Conservation (phyloP, 495 filamentous ascomycete species). For the Cudoniella acicularis region DNA sequence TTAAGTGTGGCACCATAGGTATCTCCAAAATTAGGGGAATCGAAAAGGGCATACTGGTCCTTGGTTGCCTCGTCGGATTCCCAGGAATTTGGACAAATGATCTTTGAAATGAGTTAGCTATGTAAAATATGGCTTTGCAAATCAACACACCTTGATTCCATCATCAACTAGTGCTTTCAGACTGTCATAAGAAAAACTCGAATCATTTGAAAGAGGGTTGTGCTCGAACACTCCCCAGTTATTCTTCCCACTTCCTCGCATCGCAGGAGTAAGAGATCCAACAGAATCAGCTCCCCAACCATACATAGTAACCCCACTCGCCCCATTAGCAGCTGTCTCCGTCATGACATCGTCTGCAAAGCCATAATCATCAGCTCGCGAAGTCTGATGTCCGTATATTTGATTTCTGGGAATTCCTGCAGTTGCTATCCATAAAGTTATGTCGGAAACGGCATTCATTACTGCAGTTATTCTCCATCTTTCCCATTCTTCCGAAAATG, state of each 20-base stretch:
- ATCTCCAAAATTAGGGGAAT: not conserved
- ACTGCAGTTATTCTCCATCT: constrained; percentile 4
- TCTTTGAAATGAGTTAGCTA: not conserved
- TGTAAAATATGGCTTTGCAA: not conserved
- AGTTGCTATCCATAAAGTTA: constrained; percentile 3
- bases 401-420: constrained; percentile 7
- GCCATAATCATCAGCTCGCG: not conserved
- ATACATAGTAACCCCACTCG: constrained; percentile 8
- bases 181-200: not conserved
- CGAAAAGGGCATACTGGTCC: constrained; percentile 2
- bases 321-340: constrained; percentile 10
- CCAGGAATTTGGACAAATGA: constrained; percentile 6
- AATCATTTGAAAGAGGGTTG: constrained; percentile 1
- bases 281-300: not conserved
- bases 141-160: not conserved
- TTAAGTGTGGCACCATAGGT: constrained; percentile 3
- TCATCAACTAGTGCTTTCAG: constrained; percentile 2
- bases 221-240: constrained; percentile 8
- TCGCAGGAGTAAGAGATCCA: not conserved
- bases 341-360: constrained; percentile 11
- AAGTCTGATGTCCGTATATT: constrained; percentile 10
- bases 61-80: not conserved
- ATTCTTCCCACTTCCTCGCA: constrained; percentile 10
- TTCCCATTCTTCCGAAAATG: constrained; percentile 7
- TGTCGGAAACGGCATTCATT: constrained; percentile 3